Percentiles rank a stretch among this genome's conserved stretches.
Evolutionary conservation across 1,139 yeast genomes (phyloP).

Genomic region (Kazachstania sp.): DNA sequence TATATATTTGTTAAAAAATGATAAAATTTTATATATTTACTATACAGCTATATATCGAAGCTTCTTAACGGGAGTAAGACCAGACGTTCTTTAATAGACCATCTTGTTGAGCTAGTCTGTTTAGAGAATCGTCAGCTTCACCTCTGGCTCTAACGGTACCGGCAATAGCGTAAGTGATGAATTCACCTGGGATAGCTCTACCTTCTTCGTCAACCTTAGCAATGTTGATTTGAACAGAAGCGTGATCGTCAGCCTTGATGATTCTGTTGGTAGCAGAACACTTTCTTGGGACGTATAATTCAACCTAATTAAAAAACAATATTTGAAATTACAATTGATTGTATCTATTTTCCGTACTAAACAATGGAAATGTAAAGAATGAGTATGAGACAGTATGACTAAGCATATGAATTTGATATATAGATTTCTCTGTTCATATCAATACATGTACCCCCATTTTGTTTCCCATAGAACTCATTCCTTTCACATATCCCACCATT

Average conservation of each 20-base stretch:
- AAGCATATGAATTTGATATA: no score
- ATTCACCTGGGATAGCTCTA: conserved; percentile 84
- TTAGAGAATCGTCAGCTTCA: conserved; percentile 97
- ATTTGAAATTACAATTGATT: background rate
- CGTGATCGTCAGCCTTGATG: conserved; percentile 99
- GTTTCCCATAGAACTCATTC: no score
- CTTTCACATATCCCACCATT: no score
- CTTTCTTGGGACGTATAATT: conserved; percentile 99
- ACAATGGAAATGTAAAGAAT: background rate
- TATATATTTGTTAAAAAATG: background rate
- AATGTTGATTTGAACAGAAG: conserved; percentile 90
- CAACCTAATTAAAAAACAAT: conserved; percentile 57
- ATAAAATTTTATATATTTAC: conserved; percentile 1
- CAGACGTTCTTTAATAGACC: conserved; percentile 98
- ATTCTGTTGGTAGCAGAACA: conserved; percentile 99
- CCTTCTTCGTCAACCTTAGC: conserved; percentile 93
- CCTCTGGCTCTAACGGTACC: conserved; percentile 90
- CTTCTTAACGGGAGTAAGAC: conserved; percentile 96
- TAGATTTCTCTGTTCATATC: no score
- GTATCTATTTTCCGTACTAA: background rate
- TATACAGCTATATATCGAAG: conserved; percentile 11
- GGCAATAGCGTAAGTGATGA: conserved; percentile 92
- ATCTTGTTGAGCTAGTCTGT: conserved; percentile 99
- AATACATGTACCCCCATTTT: no score
- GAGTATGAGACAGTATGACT: background rate